Percentiles rank a stretch among this genome's conserved stretches.
phyloP scores from a whole-genome alignment of 2,329 filamentous ascomycete species.

The Rutstroemia sydowiana region DNA sequence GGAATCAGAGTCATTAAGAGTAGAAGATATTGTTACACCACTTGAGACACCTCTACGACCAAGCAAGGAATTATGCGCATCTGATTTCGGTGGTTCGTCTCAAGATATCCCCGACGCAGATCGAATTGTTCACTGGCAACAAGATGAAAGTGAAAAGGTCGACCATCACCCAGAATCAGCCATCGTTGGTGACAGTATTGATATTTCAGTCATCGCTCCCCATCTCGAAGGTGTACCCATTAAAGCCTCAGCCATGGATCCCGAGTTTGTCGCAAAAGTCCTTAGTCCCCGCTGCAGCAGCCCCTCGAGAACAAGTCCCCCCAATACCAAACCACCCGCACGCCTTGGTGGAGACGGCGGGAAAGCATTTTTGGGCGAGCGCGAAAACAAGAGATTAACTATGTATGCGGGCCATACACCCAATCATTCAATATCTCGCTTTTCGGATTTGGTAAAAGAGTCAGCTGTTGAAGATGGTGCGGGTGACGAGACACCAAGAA shows the following conservation, averaged over 20 bases:
- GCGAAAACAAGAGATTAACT: slow-evolving; percentile 44
- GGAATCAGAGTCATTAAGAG: slow-evolving; percentile 18
- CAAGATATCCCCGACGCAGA: slow-evolving; percentile 16
- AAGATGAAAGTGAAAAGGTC: not conserved
- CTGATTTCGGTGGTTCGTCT: slow-evolving; percentile 25
- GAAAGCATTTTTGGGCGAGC: slow-evolving; percentile 17
- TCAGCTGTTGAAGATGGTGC: slow-evolving; percentile 5
- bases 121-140: slow-evolving; percentile 5
- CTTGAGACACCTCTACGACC: slow-evolving; percentile 25
- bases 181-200: slow-evolving; percentile 36
- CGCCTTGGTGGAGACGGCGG: slow-evolving; percentile 9
- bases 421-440: slow-evolving; percentile 47
- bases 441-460: slow-evolving; percentile 33
- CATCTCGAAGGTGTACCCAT: slow-evolving; percentile 53
- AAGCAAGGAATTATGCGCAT: slow-evolving; percentile 26
- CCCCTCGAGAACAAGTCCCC: slow-evolving; percentile 24
- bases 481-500: slow-evolving; percentile 24
- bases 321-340: slow-evolving; percentile 16
- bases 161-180: not conserved
- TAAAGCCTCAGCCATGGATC: slow-evolving; percentile 43
- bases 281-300: slow-evolving; percentile 22
- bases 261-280: slow-evolving; percentile 26
- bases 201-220: slow-evolving; percentile 50
- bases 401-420: slow-evolving; percentile 59
- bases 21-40: slow-evolving; percentile 24